Evolutionary conservation across 2,329 filamentous ascomycete species (phyloP), one percentile per base, ranked within the genome.

Genomic region (Talaromyces piceae): DNA sequence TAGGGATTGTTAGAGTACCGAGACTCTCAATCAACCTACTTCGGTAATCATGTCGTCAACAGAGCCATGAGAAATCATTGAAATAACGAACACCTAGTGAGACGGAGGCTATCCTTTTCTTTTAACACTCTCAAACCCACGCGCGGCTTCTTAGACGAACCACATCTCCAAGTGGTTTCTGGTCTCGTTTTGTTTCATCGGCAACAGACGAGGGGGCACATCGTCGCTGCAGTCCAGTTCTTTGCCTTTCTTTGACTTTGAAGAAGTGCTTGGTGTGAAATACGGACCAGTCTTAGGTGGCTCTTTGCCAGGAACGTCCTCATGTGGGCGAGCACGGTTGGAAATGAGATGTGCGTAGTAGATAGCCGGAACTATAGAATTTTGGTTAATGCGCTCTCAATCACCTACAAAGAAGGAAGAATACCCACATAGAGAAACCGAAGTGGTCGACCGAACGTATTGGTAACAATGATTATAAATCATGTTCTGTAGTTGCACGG

Each of bases 381-480:
- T 47, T 30, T 43, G 45, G 28, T 49, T 13, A n/a, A n/a, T n/a
- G n/a, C n/a, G n/a, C n/a, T n/a, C n/a, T 37, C 20, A 25, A 11
- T 8, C 30, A 26, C 8, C 31, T 22, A n/a, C 41, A 6, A 22
- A 25, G 11, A 23, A 37, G 2, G 18, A 16, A n/a, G 11, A 22
- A 27, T 5, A 59, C 66, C 59, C 63, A 69, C 68, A 87, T 0
- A 93, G 70, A 0, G 91, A 96, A 0, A 98, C 91, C 0, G 93
- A 89, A 0, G 91, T 97, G 0, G 91, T 97, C 0, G 91, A 93
- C 13, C 93, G 83, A 50, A 86, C 84, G 63, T 95, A 98, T 51
- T 95, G 89, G 68, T 95, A 98, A 41, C 86, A 95, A 56, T 96
- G 90, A 58, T 95, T 86, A 61, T 97, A 97, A 20, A 97, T 86